phyloP scores from a whole-genome alignment of 2,329 filamentous ascomycete genomes.

The Colletotrichum sp. region DNA sequence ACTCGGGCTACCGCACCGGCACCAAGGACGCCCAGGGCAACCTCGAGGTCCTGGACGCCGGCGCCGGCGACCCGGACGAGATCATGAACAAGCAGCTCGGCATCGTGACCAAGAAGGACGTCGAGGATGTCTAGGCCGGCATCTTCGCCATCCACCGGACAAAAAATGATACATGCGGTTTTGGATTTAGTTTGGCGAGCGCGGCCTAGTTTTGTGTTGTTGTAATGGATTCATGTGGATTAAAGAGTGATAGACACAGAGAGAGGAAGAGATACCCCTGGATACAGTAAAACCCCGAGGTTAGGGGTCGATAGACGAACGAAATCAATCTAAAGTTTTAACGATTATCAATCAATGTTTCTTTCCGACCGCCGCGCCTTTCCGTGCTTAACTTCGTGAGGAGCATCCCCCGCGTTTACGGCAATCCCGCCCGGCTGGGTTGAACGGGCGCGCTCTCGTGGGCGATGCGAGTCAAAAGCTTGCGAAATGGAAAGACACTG shows the following conservation, averaged over 20 bases:
- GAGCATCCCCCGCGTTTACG: not conserved
- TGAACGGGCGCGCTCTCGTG: not conserved
- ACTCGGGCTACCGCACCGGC: conserved; percentile 34
- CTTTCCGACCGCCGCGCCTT: not conserved
- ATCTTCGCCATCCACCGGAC: not conserved
- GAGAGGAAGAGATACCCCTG: not conserved
- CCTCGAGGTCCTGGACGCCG: conserved; percentile 27
- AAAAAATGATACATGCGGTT: not conserved
- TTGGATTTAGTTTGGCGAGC: not conserved
- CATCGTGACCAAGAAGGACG: conserved; percentile 21
- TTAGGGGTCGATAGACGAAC: not conserved
- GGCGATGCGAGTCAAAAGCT: not conserved
- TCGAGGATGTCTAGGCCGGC: conserved; percentile 10
- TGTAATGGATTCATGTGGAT: not conserved
- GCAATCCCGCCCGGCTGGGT: not conserved
- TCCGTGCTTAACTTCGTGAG: not conserved
- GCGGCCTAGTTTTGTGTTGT: not conserved
- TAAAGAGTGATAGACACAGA: not conserved
- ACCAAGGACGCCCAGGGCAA: conserved; percentile 22
- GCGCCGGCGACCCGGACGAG: conserved; percentile 22
- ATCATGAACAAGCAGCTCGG: conserved; percentile 26
- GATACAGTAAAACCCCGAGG: not conserved
- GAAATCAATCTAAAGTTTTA: not conserved
- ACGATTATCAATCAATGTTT: not conserved
- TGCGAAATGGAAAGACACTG: not conserved